Base-by-base conservation (phyloP, 2,329 filamentous ascomycete genomes). In the Penicillium olsonii region DNA sequence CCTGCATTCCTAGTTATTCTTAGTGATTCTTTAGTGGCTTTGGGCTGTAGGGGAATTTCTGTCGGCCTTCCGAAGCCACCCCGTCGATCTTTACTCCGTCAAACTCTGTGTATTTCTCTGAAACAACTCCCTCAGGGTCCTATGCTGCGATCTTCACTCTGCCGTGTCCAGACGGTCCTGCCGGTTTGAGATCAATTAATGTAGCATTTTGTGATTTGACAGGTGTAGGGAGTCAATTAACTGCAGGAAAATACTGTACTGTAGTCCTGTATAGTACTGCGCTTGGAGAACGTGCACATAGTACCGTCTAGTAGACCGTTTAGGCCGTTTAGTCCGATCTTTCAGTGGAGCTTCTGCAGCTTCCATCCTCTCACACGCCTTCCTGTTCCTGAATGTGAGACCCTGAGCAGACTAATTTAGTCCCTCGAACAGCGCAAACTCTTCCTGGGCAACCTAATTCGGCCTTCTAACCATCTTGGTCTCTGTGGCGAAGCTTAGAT, bases 141-240 rank as follows among this genome's bases (percentile, higher is more conserved):
- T 35, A 29, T 15, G 34, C 42, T 35, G 9, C 9, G 45, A 47
- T 47, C 45, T 39, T 45, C 42, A 31, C 37, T 24, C 24, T 29
- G 24, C 37, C 20, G 29, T 42, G 19, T 33, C 22, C 22, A 24
- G 22, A 8, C 8, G 22, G 22, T 8, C 5, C 5, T 24, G 22
- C 27, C 6, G 41, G 29, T 42, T 17, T 47, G 18, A 2, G 2
- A 41, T 33, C 12, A 15, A 41, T 15, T 17, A 17, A 29, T 14
- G 9, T 41, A 8, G 1, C 34, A 24, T 40, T 15, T 17, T 5
- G 18, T 45, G 26, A 20, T 45, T 29, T 12, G 17, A 37, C 18
- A 35, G 14, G 10, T 26, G 9, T 20, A 17, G 12, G 6, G 5
- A n/a, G 17, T 39, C 18, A 33, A 31, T 24, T 22, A 14, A 19